Evolutionary conservation across 108 stramenopile species (phyloP), one percentile per base, ranked within the genome.

Genomic region (Fistulifera pelliculosa): DNA sequence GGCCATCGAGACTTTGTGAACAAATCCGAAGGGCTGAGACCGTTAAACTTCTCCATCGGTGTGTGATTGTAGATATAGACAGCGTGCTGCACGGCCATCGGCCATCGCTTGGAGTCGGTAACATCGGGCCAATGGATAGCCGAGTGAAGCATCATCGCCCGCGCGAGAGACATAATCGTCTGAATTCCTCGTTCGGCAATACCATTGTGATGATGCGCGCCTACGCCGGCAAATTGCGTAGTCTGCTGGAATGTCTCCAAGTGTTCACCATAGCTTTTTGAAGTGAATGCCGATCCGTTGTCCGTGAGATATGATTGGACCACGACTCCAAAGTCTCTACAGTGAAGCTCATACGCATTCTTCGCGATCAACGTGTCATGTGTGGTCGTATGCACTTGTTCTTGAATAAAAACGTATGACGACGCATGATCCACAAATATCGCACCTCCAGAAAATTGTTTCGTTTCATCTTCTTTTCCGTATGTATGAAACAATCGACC

Each of bases 381-480:
- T 4, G 57, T 58, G 42, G 27, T 27, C 5, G 47, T n/a, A 17
- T 47, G 24, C 24, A 11, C 26, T 23, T 58, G 57, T 5, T 27
- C 16, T n/a, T 18, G 11, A 21, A 58, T 23, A 47, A 24, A 16
- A 14, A 55, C 38, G 5, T 40, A 47, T 15, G 44, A 51, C 26
- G 56, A 52, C 12, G 55, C 59, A 49, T 65, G 65, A 22, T 71
- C 65, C 31, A 64, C 64, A 26, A 71, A 71, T 27, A 70, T 64
- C 21, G 42, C 25, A 18, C 63, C 69, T n/a, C 73, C 62, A 23
- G 6, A 18, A 52, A 60, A 66, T 42, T 52, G 19, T n/a, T 60
- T 26, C 4, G 24, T 55, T 2, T 24, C 31, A 11, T 47, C 25
- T 49, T 56, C 58, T 65, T 69, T 69, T 10, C 68, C 73, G 19